A percentile compares a stretch with the other conserved stretches of the same genome.
phyloP scores from a whole-genome alignment of 2,329 filamentous ascomycete genomes.

The Calonectria ilicicola region DNA sequence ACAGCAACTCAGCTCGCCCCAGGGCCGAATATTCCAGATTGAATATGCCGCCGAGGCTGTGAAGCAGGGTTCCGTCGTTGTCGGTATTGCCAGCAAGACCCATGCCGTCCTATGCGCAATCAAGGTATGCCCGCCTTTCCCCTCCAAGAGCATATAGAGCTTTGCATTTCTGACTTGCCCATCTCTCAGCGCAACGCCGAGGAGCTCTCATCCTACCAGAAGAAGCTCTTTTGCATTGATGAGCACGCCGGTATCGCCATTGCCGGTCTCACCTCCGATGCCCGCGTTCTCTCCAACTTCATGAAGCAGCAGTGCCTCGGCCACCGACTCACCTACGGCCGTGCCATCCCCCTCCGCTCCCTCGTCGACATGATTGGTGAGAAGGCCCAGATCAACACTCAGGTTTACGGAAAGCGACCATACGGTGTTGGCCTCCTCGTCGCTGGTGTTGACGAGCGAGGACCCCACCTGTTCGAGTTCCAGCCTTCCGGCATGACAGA shows the following conservation, averaged over 20 bases:
- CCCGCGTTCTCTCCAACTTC: constrained; percentile 99
- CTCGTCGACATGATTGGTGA: constrained; percentile 94
- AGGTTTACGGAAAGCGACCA: constrained; percentile 95
- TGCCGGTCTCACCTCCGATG: constrained; percentile 95
- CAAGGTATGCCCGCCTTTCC: constrained; percentile 73
- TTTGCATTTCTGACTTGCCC: constrained; percentile 18
- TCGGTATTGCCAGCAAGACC: constrained; percentile 97
- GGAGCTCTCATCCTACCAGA: constrained; percentile 99
- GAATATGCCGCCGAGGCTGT: constrained; percentile 99
- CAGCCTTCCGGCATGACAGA: constrained; percentile 96
- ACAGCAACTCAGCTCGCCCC: constrained; percentile 80
- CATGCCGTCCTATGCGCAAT: constrained; percentile 95
- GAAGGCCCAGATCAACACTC: constrained; percentile 97
- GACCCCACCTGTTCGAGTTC: constrained; percentile 98
- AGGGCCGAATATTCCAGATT: constrained; percentile 99
- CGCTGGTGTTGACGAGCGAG: constrained; percentile 92
- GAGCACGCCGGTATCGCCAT: constrained; percentile 96
- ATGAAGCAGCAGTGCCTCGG: constrained; percentile 99
- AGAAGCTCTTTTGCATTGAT: constrained; percentile 98
- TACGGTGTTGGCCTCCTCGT: constrained; percentile 96
- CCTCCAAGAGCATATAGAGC: constrained; percentile 3
- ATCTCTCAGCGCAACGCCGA: constrained; percentile 90
- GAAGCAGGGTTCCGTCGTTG: constrained; percentile 98
- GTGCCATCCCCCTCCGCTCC: constrained; percentile 88
- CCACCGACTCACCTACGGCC: constrained; percentile 95